Percentiles rank a stretch among this genome's conserved stretches.
Conservation (phyloP, 2,329 filamentous ascomycete genomes). For the Fusarium camptoceras region DNA sequence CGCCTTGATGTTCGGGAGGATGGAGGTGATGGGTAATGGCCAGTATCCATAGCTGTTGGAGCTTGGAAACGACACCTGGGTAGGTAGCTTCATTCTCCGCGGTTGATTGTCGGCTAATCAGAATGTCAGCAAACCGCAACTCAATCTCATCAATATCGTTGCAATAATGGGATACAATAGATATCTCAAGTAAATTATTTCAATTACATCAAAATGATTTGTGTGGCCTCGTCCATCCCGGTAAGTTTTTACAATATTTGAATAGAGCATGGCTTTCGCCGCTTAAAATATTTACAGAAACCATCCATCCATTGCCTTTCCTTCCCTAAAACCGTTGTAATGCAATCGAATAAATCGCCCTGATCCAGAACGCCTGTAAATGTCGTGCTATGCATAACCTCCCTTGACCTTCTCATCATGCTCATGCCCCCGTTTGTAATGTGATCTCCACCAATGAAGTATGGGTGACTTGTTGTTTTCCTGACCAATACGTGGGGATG, state of each 20-base stretch:
- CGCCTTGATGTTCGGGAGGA: not conserved
- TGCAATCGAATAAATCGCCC: conserved; percentile 35
- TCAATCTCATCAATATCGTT: not conserved
- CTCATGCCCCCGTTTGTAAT: conserved; percentile 23
- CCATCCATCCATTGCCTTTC: conserved; percentile 17
- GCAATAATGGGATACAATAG: not conserved
- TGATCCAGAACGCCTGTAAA: conserved; percentile 42
- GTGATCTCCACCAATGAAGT: not conserved
- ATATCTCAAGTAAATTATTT: not conserved
- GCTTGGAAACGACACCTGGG: conserved; percentile 39
- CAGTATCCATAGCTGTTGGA: conserved; percentile 11
- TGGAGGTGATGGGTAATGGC: conserved; percentile 9
- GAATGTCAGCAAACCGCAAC: not conserved
- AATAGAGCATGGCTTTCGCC: conserved; percentile 21
- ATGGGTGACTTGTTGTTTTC: not conserved
- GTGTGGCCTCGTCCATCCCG: not conserved
- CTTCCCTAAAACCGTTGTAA: conserved; percentile 29
- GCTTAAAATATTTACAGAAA: conserved; percentile 31
- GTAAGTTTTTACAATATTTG: conserved; percentile 8
- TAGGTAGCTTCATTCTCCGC: conserved; percentile 22
- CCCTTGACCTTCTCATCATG: conserved; percentile 19
- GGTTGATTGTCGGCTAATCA: conserved; percentile 42
- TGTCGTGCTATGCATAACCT: conserved; percentile 39
- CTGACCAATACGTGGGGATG: not conserved
- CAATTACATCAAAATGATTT: not conserved